phyloP scores from a whole-genome alignment of 371 early-diverging fungal species.

The Syncephalastrum racemosum region DNA sequence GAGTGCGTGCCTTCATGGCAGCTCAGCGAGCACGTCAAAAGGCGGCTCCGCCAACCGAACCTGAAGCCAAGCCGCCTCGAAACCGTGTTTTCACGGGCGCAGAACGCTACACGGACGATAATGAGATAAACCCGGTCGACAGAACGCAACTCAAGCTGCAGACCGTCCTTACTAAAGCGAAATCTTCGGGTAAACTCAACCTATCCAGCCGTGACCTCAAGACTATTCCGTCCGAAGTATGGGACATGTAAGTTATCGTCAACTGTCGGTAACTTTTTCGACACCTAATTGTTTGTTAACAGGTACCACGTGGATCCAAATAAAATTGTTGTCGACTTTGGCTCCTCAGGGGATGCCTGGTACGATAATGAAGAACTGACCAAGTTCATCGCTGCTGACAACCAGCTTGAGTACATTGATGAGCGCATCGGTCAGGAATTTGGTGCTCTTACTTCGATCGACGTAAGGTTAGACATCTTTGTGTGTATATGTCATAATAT shows the following conservation, averaged over 20 bases:
- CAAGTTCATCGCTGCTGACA: conserved; percentile 68
- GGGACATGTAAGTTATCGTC: conserved; percentile 43
- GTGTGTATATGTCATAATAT: not conserved
- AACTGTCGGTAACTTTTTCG: not conserved
- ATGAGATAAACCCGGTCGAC: conserved; percentile 15
- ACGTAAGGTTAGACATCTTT: conserved; percentile 47
- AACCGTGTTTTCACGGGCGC: conserved; percentile 38
- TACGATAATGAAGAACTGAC: conserved; percentile 68
- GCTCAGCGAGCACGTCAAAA: conserved; percentile 35
- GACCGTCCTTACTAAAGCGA: conserved; percentile 41
- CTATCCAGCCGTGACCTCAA: conserved; percentile 65
- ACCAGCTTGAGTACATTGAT: conserved; percentile 60
- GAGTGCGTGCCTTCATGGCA: conserved; percentile 49
- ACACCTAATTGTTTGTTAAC: not conserved
- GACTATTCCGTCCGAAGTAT: conserved; percentile 65
- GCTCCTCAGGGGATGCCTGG: conserved; percentile 51
- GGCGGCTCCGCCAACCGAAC: conserved; percentile 1
- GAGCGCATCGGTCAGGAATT: conserved; percentile 62
- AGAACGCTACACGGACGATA: conserved; percentile 24
- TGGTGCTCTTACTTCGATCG: conserved; percentile 59
- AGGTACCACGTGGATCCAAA: conserved; percentile 64
- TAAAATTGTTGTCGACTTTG: conserved; percentile 55
- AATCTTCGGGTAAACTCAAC: conserved; percentile 64
- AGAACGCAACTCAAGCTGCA: conserved; percentile 26
- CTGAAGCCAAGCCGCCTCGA: conserved; percentile 6